Evolutionary conservation across 2,329 filamentous ascomycete genomes (phyloP), one percentile per base, ranked within the genome.

Genomic region (Reticulascus tulasneorum): DNA sequence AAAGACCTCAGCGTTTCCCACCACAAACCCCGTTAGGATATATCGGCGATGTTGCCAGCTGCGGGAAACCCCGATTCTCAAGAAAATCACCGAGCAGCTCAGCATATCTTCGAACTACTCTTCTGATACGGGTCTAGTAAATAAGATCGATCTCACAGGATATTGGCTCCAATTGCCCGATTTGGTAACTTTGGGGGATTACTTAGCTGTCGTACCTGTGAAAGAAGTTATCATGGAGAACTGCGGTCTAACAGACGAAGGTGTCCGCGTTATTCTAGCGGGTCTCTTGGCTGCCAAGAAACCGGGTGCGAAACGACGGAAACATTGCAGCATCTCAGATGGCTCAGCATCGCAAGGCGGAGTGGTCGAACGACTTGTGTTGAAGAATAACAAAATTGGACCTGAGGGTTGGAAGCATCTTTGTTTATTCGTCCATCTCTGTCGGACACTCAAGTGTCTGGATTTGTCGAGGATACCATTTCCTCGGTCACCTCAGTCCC

Each of bases 41-140:
- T 98, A 98, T 60, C 78, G 91, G 47, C 76, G 93, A 54, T 97
- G 93, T 58, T 97, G 93, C 56, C 91, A 97, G 55, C 67, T 98
- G 20, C 79, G 93, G 39, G 93, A 97, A 62, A 94, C 89, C 0
- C 87, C 89, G 0, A 90, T 96, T 34, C 67, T 97, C 15, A 94
- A 94, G 59, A 87, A 86, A 52, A 84, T 98, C 29, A 91, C 87
- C 0, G 87, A 94, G 52, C 89, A 96, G 58, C 82, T 98, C 5
- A 79, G 77, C 23, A 78, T 82, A 23, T 73, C 82, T 2, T 73
- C 76, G n/a, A 84, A 84, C 32, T 77, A 73, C 20, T 71, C 81
- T 9, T 60, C 75, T 3, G 71, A 80, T 27, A 77, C 81, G 1
- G 89, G 90, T n/a, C 75, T 87, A 11, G 84, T 97, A 2, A 78